Percentiles rank a stretch among this genome's conserved stretches.
Evolutionary conservation across 140 eudicot genomes (phyloP).

Genomic region (Erigeron philadelphicus): DNA sequence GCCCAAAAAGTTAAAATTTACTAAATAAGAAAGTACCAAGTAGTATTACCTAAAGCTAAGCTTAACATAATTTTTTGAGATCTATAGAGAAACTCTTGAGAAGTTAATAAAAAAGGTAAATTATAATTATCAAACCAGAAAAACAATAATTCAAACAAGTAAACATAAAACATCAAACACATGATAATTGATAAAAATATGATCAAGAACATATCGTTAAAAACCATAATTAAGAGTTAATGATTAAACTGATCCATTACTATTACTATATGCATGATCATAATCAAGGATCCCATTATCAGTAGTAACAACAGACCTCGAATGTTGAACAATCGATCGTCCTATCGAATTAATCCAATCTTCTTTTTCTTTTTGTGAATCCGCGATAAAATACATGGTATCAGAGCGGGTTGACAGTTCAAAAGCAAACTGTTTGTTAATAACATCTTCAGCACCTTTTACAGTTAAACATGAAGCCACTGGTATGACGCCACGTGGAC

Average conservation of each 20-base stretch:
- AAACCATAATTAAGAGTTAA: background rate
- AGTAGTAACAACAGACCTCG: constrained; percentile 66
- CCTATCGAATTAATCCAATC: constrained; percentile 94
- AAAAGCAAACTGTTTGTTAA: constrained; percentile 62
- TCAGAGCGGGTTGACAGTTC: constrained; percentile 71
- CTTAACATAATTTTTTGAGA: too few relatives aligned
- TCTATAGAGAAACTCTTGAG: too few relatives aligned
- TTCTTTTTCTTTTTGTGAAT: constrained; percentile 84
- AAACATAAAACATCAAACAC: constrained; percentile 8
- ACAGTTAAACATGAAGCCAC: constrained; percentile 74
- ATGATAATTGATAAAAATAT: constrained; percentile 25
- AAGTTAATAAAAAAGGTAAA: background rate
- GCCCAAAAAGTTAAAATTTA: background rate
- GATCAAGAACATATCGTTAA: background rate
- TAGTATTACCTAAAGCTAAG: too few relatives aligned
- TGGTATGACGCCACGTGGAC: constrained; percentile 81
- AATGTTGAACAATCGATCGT: constrained; percentile 81
- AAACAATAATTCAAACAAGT: constrained; percentile 26
- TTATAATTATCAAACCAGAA: constrained; percentile 4
- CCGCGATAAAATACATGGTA: constrained; percentile 82
- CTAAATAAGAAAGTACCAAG: too few relatives aligned
- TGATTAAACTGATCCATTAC: constrained; percentile 28
- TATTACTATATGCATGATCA: constrained; percentile 51
- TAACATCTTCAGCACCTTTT: constrained; percentile 88
- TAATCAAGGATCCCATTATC: constrained; percentile 65